Percentiles rank a stretch among this genome's conserved stretches.
Conservation (phyloP, 139 green algal genomes). For the Tetradesmus obliquus region DNA sequence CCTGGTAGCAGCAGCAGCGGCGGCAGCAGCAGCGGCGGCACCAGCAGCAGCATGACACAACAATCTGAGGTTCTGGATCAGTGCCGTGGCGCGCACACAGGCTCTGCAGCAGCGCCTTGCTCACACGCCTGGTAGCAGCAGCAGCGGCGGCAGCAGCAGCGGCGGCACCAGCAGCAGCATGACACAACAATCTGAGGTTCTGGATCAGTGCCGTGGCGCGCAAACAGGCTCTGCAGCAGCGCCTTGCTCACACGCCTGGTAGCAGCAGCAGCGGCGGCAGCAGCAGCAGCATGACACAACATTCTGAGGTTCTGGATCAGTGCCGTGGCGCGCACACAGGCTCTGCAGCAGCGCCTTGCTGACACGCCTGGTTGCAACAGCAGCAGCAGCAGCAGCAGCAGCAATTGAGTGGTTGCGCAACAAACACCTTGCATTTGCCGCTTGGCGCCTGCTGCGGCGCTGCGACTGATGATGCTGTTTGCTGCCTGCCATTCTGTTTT, state of each 20-base stretch:
- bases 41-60: no score
- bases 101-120: conserved; percentile 4
- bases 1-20: not conserved
- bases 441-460: not conserved
- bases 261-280: not conserved
- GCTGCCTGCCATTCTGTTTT: no score
- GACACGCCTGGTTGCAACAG: not conserved
- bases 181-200: conserved; percentile 17
- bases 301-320: conserved; percentile 28
- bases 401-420: not conserved
- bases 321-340: conserved; percentile 44
- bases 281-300: not conserved
- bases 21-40: not conserved
- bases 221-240: conserved; percentile 44
- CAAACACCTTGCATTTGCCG: not conserved
- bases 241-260: not conserved
- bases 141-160: conserved; percentile 17
- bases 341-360: conserved; percentile 9
- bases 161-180: not conserved
- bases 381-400: not conserved
- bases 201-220: conserved; percentile 32
- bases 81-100: conserved; percentile 44
- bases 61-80: conserved; percentile 33
- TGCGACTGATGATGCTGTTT: not conserved
- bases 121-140: not conserved